Percentiles rank a stretch among this genome's conserved stretches.
Evolutionary conservation across 2,329 filamentous ascomycete species (phyloP).

Genomic region (Cadophora gregata): DNA sequence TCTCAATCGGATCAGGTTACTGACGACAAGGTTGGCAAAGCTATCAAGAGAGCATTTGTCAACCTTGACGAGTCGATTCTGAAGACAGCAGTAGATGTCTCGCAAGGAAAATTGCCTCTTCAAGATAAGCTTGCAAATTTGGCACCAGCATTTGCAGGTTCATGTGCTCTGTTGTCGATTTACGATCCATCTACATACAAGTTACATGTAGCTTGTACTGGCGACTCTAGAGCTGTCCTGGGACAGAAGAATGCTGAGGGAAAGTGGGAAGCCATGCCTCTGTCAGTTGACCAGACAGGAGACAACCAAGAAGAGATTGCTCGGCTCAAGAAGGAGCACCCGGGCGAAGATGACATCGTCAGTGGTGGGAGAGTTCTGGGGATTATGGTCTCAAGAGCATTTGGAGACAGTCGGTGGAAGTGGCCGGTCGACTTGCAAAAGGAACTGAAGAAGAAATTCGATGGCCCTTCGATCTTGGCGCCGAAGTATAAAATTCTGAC

Average conservation of each 20-base stretch:
- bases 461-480: neutral
- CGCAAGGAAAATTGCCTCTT: neutral
- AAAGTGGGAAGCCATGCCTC: slow-evolving; percentile 57
- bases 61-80: slow-evolving; percentile 14
- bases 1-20: neutral
- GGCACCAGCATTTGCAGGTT: slow-evolving; percentile 51
- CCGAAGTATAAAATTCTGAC: slow-evolving; percentile 43
- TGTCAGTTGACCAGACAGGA: slow-evolving; percentile 71
- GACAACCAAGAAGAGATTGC: slow-evolving; percentile 63
- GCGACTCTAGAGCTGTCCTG: slow-evolving; percentile 53
- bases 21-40: neutral
- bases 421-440: slow-evolving; percentile 55
- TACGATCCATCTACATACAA: slow-evolving; percentile 60
- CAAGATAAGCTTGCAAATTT: slow-evolving; percentile 9
- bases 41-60: slow-evolving; percentile 12
- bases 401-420: slow-evolving; percentile 74
- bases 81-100: neutral
- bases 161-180: slow-evolving; percentile 67
- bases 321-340: slow-evolving; percentile 63
- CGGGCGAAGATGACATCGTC: slow-evolving; percentile 62
- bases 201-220: slow-evolving; percentile 68
- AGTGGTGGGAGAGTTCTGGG: slow-evolving; percentile 64
- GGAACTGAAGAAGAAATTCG: slow-evolving; percentile 14
- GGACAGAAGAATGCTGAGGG: slow-evolving; percentile 48
- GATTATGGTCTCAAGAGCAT: slow-evolving; percentile 65